phyloP scores from a whole-genome alignment of 176 grass and related monocot species.

The Carex scoparia region DNA sequence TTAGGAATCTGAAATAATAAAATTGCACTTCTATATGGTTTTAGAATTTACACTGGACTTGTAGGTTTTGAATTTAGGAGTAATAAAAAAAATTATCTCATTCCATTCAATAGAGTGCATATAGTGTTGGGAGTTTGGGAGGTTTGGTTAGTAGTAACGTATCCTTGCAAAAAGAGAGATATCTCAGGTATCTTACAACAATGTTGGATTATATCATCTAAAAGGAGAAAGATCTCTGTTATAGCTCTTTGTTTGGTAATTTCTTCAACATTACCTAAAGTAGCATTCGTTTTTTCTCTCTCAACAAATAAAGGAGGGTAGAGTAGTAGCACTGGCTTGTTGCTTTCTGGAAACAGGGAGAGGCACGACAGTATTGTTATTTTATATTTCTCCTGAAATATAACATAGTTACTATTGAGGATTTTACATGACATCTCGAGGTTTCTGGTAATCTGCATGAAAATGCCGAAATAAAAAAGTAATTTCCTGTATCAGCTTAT shows the following conservation, averaged over 20 bases:
- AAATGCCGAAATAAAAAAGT: neutral
- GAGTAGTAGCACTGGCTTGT: neutral
- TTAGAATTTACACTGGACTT: neutral
- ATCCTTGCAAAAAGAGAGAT: neutral
- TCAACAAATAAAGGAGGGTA: neutral
- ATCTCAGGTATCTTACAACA: too few species aligned
- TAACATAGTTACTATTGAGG: too few species aligned
- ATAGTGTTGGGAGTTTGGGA: neutral
- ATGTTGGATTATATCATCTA: neutral
- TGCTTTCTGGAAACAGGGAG: neutral
- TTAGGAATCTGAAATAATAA: neutral
- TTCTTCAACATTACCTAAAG: neutral
- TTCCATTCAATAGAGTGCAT: neutral
- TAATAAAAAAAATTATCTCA: neutral
- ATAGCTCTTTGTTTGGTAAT: neutral
- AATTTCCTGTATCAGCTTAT: neutral
- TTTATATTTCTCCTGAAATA: constrained; percentile 9
- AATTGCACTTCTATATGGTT: neutral
- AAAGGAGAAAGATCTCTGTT: constrained; percentile 3
- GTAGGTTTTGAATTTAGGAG: constrained; percentile 7
- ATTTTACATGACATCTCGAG: neutral
- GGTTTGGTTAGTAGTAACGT: neutral
- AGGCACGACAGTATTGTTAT: neutral
- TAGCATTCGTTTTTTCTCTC: neutral
- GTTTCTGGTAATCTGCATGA: neutral